Evolutionary conservation across 495 filamentous ascomycete genomes (phyloP).

Genomic region (Xylaria venustula): DNA sequence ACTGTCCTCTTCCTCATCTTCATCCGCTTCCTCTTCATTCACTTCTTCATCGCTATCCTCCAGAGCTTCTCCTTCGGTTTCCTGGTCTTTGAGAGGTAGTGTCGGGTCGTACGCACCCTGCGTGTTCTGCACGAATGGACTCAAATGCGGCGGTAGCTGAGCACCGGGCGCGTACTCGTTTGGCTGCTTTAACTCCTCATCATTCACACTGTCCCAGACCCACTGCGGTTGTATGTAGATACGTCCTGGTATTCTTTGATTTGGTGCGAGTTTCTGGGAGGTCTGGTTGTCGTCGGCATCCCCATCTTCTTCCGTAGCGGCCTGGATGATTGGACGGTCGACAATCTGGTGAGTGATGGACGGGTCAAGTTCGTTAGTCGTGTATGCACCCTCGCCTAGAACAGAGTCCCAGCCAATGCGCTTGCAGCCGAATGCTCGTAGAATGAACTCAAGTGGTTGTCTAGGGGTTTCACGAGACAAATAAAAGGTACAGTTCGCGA

Average conservation of each 20-base stretch:
- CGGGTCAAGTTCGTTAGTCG: slow-evolving; percentile 78
- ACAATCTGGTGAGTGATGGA: slow-evolving; percentile 95
- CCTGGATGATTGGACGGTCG: slow-evolving; percentile 73
- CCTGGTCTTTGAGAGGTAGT: slow-evolving; percentile 72
- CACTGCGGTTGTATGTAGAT: slow-evolving; percentile 96
- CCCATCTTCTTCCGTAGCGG: slow-evolving; percentile 56
- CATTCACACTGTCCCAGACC: slow-evolving; percentile 96
- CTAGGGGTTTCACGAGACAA: slow-evolving; percentile 91
- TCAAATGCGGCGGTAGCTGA: slow-evolving; percentile 86
- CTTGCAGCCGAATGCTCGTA: slow-evolving; percentile 93
- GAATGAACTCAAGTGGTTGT: slow-evolving; percentile 87
- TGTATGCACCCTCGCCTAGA: slow-evolving; percentile 88
- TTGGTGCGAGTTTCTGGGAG: slow-evolving; percentile 48
- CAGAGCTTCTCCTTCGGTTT: slow-evolving; percentile 74
- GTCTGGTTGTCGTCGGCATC: slow-evolving; percentile 58
- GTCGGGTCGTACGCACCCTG: slow-evolving; percentile 89
- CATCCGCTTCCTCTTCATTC: slow-evolving; percentile 49
- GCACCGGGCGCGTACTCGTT: slow-evolving; percentile 90
- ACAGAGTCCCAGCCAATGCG: slow-evolving; percentile 90
- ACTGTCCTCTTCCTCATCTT: slow-evolving; percentile 36
- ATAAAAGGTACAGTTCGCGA: slow-evolving; percentile 84
- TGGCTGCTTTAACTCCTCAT: slow-evolving; percentile 78
- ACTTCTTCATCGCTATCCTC: slow-evolving; percentile 55
- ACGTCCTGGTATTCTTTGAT: slow-evolving; percentile 76
- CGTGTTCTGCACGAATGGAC: slow-evolving; percentile 87